Evolutionary conservation across 1,139 yeast species (phyloP), one percentile per base, ranked within the genome.

Genomic region (Pneumocystis sp.): DNA sequence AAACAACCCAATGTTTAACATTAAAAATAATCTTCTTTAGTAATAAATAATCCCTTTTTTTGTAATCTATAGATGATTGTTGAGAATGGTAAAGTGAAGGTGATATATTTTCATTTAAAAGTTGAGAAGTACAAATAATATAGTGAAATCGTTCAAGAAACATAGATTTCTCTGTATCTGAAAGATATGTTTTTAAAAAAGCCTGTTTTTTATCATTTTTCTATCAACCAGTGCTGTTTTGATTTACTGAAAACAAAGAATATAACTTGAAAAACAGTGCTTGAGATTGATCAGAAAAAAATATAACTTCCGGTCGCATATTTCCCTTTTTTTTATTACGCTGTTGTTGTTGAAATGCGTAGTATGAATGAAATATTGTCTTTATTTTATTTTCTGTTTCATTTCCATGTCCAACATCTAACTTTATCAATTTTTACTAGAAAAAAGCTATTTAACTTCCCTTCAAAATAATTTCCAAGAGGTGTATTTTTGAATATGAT

Each of bases 91-190:
- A 50, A 4, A 62, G 61, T 0, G 67, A 59, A 17, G 69, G 68
- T 6, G 66, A 59, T 44, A 69, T 67, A 45, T 71, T 72, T 42
- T 74, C 77, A 63, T 78, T 80, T 15, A 80, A 70, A 29, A 80
- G 72, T 65, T 78, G 78, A 39, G 81, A 78, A 15, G 81, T 76
- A 5, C 80, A 77, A 1, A 80, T 67, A 4, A 74, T 70, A 69
- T 79, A 80, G 60, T 81, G 74, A 69, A 80, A 79, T 65, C 80
- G 77, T 66, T 80, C 83, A 61, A 78, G 69, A 69, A 80, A 80
- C 63, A 72, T 70, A 29, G 69, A 62, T 25, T 73, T 75, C 66
- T 77, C 80, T 17, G 68, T 70, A 3, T 66, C 67, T 5, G 72
- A 67, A 31, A 77, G 70, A 25, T 68, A 61, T 39, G 66, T 65